Evolutionary conservation across 23 red algal genomes (phyloP), one percentile per base, ranked within the genome.

Genomic region (Porphyridium purpureum): DNA sequence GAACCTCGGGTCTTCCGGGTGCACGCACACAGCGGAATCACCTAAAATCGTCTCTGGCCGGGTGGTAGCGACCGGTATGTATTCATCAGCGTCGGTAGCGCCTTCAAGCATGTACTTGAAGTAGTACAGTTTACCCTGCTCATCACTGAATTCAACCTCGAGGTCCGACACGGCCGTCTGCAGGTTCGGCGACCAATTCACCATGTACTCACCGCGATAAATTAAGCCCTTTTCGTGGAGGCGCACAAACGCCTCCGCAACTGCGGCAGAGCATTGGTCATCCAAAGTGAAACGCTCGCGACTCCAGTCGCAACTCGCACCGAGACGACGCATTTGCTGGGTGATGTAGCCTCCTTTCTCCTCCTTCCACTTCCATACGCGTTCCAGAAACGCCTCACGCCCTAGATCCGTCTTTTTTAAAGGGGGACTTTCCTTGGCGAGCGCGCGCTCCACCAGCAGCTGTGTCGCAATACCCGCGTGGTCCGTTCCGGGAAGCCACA

Each of bases 381-480:
- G 58, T 47, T 84, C 60, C 54, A 95, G 60, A 57, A 95, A 95
- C 31, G 31, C 54, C n/a, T 95, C 78, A 29, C 88, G 38, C 24
- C 77, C 76, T 15, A 95, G 24, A 4, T 85, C 72, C 29, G 60
- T 52, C 27, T 75, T 66, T 5, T 48, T 48, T 5, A 72, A 24
- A n/a, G n/a, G n/a, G 14, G 28, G 33, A 6, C 81, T 67, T 0
- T 83, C 54, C 33, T 57, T 62, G 4, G 26, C 46, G 11, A 95
- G 68, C 29, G 59, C 56, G 20, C 71, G 68, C 56, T 95, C 88
- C 0, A 95, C 77, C 21, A 81, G 74, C 31, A 84, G 55, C 68
- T 95, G 88, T 11, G 88, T 95, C 7, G 88, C 88, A 59, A 95
- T 95, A 11, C 88, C 81, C 29, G 88, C 88, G 72, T 95, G 88